A percentile compares a stretch with the other conserved stretches of the same genome.
Evolutionary conservation across 2,329 filamentous ascomycete genomes (phyloP).

Genomic region (Apiospora phragmitis): DNA sequence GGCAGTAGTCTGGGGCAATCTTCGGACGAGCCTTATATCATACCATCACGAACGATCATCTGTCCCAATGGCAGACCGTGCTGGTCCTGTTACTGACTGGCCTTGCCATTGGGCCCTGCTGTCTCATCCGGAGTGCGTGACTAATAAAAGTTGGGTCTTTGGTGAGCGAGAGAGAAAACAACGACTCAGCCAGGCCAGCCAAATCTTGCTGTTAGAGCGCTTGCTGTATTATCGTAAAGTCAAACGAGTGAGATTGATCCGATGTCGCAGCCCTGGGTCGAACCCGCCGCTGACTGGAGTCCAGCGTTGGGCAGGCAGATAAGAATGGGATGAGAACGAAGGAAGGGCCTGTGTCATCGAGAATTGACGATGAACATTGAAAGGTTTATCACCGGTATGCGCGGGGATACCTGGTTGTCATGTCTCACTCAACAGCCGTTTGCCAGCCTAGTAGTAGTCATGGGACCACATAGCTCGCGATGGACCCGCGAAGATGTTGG

Average conservation of each 20-base stretch:
- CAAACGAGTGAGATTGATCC: background rate
- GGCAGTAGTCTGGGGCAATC: background rate
- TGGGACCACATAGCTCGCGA: background rate
- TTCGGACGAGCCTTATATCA: background rate
- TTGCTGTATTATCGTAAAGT: background rate
- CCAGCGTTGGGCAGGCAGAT: background rate
- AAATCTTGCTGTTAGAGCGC: background rate
- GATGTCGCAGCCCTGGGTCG: background rate
- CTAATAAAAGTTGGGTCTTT: background rate
- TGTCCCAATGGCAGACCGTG: background rate
- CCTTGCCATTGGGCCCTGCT: background rate
- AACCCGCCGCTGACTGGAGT: background rate
- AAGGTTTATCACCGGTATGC: background rate
- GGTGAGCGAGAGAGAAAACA: background rate
- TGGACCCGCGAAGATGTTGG: conserved; percentile 5
- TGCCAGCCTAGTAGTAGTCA: background rate
- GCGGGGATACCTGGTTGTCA: background rate
- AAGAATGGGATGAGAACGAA: background rate
- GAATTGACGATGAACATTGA: background rate
- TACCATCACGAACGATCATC: background rate
- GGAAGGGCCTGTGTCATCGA: background rate
- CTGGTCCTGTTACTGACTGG: background rate
- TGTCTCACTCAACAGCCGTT: conserved; percentile 4
- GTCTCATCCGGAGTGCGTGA: background rate
- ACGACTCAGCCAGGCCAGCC: background rate